Percentiles rank a stretch among this genome's conserved stretches.
Evolutionary conservation across 768 basidiomycete species (phyloP).

Genomic region (Pleurotus giganteus): DNA sequence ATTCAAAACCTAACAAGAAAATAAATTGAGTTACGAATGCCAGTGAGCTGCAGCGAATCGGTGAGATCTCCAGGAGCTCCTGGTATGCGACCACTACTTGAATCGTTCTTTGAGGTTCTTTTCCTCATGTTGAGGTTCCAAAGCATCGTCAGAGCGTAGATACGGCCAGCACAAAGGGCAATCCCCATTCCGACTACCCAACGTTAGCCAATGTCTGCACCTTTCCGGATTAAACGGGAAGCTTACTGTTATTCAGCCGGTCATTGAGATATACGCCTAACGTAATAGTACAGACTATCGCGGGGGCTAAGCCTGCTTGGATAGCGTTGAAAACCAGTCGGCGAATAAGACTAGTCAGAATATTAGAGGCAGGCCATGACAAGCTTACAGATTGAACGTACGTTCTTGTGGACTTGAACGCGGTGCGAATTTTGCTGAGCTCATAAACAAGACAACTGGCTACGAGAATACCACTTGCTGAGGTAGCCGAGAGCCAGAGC

Average conservation of each 20-base stretch:
- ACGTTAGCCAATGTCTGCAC: not conserved
- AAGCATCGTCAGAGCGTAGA: slow-evolving; percentile 6
- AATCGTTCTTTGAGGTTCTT: not conserved
- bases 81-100: not conserved
- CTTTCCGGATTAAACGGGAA: not conserved
- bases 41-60: slow-evolving; percentile 7
- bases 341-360: not conserved
- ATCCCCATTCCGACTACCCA: slow-evolving; percentile 3
- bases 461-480: not conserved
- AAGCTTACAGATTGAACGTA: not conserved
- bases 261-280: not conserved
- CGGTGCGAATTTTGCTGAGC: not conserved
- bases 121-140: slow-evolving; percentile 6
- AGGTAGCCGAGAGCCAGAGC: slow-evolving; percentile 3
- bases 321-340: slow-evolving; percentile 6
- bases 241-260: slow-evolving; percentile 1
- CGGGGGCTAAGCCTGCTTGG: slow-evolving; percentile 6
- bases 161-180: slow-evolving; percentile 1
- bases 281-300: not conserved
- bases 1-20: not conserved
- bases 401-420: slow-evolving; percentile 6
- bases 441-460: slow-evolving; percentile 4
- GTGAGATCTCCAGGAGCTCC: slow-evolving; percentile 6
- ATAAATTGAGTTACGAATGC: not conserved
- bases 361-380: not conserved